phyloP scores from a whole-genome alignment of 2,329 filamentous ascomycete genomes.

The Aspergillus sp. region DNA sequence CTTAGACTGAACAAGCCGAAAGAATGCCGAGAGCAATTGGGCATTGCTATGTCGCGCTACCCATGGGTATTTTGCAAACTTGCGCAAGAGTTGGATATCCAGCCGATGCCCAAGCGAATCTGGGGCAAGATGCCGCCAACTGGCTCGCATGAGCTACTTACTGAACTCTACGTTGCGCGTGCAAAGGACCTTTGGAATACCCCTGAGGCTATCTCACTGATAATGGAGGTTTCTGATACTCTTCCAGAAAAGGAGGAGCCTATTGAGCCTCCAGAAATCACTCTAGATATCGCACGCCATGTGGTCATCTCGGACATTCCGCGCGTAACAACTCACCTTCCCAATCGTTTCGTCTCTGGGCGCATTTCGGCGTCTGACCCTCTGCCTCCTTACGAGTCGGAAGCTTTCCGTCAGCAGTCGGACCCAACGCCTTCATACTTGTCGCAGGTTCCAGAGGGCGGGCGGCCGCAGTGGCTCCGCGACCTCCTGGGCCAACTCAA shows the following conservation, averaged over 20 bases:
- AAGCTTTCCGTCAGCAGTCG: conserved; percentile 30
- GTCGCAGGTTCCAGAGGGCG: conserved; percentile 24
- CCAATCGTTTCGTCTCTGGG: conserved; percentile 58
- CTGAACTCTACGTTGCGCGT: conserved; percentile 69
- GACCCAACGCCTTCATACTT: conserved; percentile 29
- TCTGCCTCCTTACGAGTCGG: conserved; percentile 61
- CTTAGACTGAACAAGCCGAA: conserved; percentile 64
- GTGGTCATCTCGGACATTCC: conserved; percentile 73
- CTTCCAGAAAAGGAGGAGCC: conserved; percentile 40
- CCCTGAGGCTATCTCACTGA: conserved; percentile 61
- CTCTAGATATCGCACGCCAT: conserved; percentile 63
- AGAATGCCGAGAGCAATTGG: conserved; percentile 62
- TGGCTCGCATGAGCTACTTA: conserved; percentile 63
- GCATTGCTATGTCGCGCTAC: conserved; percentile 63
- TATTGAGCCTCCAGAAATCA: conserved; percentile 44
- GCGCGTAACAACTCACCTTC: conserved; percentile 64
- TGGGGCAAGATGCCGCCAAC: conserved; percentile 73
- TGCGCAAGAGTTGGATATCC: conserved; percentile 74
- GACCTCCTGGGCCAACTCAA: conserved; percentile 33
- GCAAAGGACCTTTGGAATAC: conserved; percentile 85
- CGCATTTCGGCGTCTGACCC: conserved; percentile 76
- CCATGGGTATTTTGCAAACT: conserved; percentile 83
- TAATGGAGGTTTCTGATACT: conserved; percentile 64
- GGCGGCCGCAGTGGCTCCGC: conserved; percentile 31
- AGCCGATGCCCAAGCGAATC: conserved; percentile 68